Evolutionary conservation across 129 eudicot species (phyloP), one percentile per base, ranked within the genome.

Genomic region (Saussurea involucrata): DNA sequence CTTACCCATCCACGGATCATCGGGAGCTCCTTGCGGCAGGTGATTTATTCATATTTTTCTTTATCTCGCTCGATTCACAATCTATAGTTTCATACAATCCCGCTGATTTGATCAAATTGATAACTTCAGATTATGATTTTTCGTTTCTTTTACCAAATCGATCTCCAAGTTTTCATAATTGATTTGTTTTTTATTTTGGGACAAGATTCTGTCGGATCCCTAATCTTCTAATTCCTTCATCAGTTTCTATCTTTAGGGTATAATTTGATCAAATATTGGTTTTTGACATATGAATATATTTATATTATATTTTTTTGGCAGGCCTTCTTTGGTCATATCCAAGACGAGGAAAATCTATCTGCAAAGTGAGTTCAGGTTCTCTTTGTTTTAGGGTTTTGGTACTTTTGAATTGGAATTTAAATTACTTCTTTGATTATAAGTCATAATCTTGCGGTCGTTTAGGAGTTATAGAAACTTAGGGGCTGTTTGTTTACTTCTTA

Each of bases 1-100:
- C 76, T 71, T 44, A n/a, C 76, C 10, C 4, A 55, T 3, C 18
- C 66, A 72, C 20, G 3, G 17, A 31, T 32, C 68, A 31, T 55
- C 68, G 55, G 68, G 34, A 53, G 53, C 77, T 73, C 68, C 53
- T 73, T 20, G 0, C 77, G n/a, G 58, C 44, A 69, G 32, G 73
- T 69, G 73, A 21, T 10, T 22, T 49, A 4, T 4, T 46, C 7
- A 5, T 25, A 8, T 6, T 71, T 24, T 44, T 7, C 29, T 37
- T 70, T 1, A 42, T 44, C 63, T 27, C 1, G 44, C 18, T 71
- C 40, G 11, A 13, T 44, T 71, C 4, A 42, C 7, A 20, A 71
- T 25, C 75, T n/a, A 24, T 44, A 15, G 36, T 25, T 42, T 71
- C 75, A 46, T 42, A 10, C 64, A 71, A 24, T 44, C 37, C 64